Percentiles rank a stretch among this genome's conserved stretches.
Conservation (phyloP, 1,284 basidiomycete genomes). For the Trichosporon sp. region DNA sequence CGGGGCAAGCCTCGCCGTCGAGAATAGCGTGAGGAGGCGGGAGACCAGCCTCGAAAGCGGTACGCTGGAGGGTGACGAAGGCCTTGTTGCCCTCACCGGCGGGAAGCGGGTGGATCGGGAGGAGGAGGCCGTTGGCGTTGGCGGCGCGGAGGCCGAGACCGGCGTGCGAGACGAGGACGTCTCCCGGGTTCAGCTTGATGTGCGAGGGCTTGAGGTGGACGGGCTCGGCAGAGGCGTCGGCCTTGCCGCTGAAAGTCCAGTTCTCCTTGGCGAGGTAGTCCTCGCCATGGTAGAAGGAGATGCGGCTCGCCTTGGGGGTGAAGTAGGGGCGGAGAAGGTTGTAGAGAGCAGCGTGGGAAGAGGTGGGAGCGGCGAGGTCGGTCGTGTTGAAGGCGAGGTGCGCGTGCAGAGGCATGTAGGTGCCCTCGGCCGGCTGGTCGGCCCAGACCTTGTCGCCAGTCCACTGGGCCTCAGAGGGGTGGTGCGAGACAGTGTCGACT, state of each 20-base stretch:
- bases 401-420: conserved; percentile 38
- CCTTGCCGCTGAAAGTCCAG: conserved; percentile 36
- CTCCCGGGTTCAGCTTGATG: conserved; percentile 44
- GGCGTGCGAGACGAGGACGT: conserved; percentile 47
- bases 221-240: conserved; percentile 38
- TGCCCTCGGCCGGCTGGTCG: conserved; percentile 23
- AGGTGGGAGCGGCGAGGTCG: conserved; percentile 34
- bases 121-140: conserved; percentile 35
- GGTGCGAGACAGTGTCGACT: conserved; percentile 34
- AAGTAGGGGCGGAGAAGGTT: conserved; percentile 49
- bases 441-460: conserved; percentile 29
- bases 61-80: conserved; percentile 39
- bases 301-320: conserved; percentile 37
- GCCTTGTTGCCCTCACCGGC: conserved; percentile 32
- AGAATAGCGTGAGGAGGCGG: conserved; percentile 39
- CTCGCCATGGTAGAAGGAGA: conserved; percentile 46
- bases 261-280: conserved; percentile 46
- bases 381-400: conserved; percentile 47
- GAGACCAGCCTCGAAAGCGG: conserved; percentile 47
- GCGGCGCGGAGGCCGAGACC: conserved; percentile 33
- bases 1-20: conserved; percentile 33
- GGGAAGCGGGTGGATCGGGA: conserved; percentile 42
- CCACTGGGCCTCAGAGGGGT: conserved; percentile 28
- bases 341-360: conserved; percentile 46
- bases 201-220: conserved; percentile 32